phyloP scores from a whole-genome alignment of 2,329 filamentous ascomycete species.

The Botryotinia convoluta region DNA sequence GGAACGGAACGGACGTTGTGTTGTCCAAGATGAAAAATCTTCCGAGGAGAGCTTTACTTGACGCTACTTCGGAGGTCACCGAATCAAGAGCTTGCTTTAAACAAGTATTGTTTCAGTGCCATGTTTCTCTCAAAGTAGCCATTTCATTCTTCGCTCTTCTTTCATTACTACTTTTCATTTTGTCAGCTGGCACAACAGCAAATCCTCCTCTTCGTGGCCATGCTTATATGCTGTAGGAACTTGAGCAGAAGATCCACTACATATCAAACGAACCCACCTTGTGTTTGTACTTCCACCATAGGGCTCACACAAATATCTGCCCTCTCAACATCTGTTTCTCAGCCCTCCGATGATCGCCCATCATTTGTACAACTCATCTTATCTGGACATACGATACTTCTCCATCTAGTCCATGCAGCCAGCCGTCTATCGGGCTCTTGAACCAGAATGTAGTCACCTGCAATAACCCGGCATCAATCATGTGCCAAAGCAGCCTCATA shows the following conservation, averaged over 20 bases:
- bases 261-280: background rate
- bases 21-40: background rate
- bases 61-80: conserved; percentile 6
- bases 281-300: background rate
- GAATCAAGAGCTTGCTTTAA: conserved; percentile 7
- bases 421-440: conserved; percentile 15
- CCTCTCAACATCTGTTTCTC: background rate
- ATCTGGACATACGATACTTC: background rate
- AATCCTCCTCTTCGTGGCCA: background rate
- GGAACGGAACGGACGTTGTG: conserved; percentile 16
- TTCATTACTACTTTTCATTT: background rate
- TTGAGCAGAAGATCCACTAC: background rate
- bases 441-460: background rate
- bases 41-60: background rate
- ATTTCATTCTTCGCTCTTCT: background rate
- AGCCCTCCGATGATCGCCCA: conserved; percentile 7
- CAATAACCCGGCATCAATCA: background rate
- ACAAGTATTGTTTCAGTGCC: background rate
- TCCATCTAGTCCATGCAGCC: background rate
- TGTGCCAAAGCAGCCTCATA: background rate
- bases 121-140: background rate
- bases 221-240: background rate
- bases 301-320: conserved; percentile 7
- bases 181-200: background rate
- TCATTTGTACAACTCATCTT: background rate